Percentiles rank a stretch among this genome's conserved stretches.
Conservation (phyloP, 805 yeast genomes). For the Metschnikowia similis region DNA sequence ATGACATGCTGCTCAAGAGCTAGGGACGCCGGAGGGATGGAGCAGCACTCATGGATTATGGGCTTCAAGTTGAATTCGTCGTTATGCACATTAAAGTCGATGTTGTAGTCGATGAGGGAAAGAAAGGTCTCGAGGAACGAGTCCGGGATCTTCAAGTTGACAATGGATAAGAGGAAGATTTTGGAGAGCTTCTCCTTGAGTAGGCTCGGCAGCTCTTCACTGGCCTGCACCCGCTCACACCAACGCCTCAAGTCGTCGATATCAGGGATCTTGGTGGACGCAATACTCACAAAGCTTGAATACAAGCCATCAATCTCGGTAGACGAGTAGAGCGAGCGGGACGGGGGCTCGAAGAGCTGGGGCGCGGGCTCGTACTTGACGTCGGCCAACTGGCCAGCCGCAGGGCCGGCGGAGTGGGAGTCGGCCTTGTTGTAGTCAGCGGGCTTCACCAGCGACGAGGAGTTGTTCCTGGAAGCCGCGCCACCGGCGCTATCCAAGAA, state of each 20-base stretch:
- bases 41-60: conserved; percentile 66
- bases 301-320: conserved; percentile 64
- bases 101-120: conserved; percentile 37
- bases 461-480: neutral
- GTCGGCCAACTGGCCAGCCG: neutral
- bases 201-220: conserved; percentile 16
- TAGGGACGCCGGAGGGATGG: conserved; percentile 34
- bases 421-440: conserved; percentile 5
- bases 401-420: neutral
- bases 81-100: conserved; percentile 62
- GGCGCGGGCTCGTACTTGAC: neutral
- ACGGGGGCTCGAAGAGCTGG: conserved; percentile 4
- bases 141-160: conserved; percentile 63
- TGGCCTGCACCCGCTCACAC: conserved; percentile 33
- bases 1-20: conserved; percentile 32
- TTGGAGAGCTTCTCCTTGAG: conserved; percentile 48
- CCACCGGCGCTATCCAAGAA: conserved; percentile 1
- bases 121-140: conserved; percentile 50
- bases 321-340: conserved; percentile 26
- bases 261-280: conserved; percentile 40
- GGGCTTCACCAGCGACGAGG: conserved; percentile 6
- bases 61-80: conserved; percentile 60
- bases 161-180: conserved; percentile 65
- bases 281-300: conserved; percentile 60
- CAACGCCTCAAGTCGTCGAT: conserved; percentile 32